A percentile compares a stretch with the other conserved stretches of the same genome.
Conservation (phyloP, 495 filamentous ascomycete genomes). For the Letharia columbiana region DNA sequence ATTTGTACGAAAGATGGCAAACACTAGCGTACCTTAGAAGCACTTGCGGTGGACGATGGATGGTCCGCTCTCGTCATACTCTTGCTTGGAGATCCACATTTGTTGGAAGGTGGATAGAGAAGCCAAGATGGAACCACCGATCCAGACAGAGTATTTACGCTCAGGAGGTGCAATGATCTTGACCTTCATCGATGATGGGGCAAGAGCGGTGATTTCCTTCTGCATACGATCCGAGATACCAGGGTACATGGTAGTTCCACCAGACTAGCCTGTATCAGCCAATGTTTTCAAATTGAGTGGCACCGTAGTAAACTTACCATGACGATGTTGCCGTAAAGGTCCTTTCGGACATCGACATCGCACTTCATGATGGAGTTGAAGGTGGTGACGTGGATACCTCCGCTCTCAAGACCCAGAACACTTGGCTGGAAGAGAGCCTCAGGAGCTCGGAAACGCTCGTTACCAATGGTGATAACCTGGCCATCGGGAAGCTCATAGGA, state of each 20-base stretch:
- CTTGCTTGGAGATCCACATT: constrained; percentile 99
- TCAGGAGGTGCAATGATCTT: constrained; percentile 72
- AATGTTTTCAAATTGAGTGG: not conserved
- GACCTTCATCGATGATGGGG: constrained; percentile 87
- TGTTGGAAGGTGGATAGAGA: constrained; percentile 99
- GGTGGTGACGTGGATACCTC: constrained; percentile 98
- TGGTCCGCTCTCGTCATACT: constrained; percentile 99
- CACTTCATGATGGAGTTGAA: constrained; percentile 99
- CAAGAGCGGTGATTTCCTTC: constrained; percentile 99
- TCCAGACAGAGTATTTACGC: constrained; percentile 94
- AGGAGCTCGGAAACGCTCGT: constrained; percentile 98
- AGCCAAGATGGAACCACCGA: constrained; percentile 98
- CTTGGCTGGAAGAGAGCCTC: constrained; percentile 99
- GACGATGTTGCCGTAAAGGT: constrained; percentile 99
- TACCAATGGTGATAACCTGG: constrained; percentile 99
- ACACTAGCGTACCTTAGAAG: constrained; percentile 68
- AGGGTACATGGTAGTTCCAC: constrained; percentile 99
- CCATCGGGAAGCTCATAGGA: constrained; percentile 99
- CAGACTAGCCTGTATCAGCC: constrained; percentile 53
- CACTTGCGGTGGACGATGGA: constrained; percentile 99
- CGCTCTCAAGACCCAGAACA: constrained; percentile 94
- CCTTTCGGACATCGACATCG: constrained; percentile 98
- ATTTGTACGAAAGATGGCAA: not conserved
- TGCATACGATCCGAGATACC: constrained; percentile 99
- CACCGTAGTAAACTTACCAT: constrained; percentile 58